phyloP scores from a whole-genome alignment of 257 asterid species.

The Penstemon barbatus region DNA sequence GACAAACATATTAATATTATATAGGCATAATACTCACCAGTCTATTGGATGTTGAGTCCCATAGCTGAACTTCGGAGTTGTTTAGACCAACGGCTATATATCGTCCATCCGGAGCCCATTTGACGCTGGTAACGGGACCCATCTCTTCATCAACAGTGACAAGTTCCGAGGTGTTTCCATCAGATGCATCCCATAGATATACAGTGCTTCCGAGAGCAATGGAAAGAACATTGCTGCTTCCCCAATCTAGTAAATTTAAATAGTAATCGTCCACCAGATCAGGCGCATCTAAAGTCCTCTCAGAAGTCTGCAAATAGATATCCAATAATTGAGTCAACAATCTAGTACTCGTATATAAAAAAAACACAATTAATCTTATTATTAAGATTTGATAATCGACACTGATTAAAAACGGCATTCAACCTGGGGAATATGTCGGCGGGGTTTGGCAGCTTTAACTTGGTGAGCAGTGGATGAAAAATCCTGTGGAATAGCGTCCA shows the following conservation, averaged over 20 bases:
- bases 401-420: neutral
- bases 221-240: too few relatives aligned
- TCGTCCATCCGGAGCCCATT: conserved; percentile 55
- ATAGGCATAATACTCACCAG: conserved; percentile 29
- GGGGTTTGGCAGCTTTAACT: conserved; percentile 55
- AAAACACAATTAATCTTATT: neutral
- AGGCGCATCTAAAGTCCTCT: neutral
- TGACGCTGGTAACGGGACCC: conserved; percentile 42
- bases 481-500: conserved; percentile 52
- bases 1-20: neutral
- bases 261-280: conserved; percentile 5
- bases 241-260: too few relatives aligned
- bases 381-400: neutral
- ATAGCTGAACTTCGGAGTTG: conserved; percentile 54
- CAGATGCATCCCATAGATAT: conserved; percentile 47
- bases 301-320: conserved; percentile 48
- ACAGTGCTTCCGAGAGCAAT: too few relatives aligned
- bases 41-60: conserved; percentile 52
- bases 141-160: conserved; percentile 44
- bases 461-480: conserved; percentile 49
- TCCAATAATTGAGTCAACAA: conserved; percentile 10
- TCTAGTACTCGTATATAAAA: neutral
- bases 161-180: conserved; percentile 41
- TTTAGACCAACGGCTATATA: conserved; percentile 10
- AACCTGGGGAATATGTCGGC: conserved; percentile 86